phyloP scores from a whole-genome alignment of 768 basidiomycete species.

The Strobilomyces dryophilus region DNA sequence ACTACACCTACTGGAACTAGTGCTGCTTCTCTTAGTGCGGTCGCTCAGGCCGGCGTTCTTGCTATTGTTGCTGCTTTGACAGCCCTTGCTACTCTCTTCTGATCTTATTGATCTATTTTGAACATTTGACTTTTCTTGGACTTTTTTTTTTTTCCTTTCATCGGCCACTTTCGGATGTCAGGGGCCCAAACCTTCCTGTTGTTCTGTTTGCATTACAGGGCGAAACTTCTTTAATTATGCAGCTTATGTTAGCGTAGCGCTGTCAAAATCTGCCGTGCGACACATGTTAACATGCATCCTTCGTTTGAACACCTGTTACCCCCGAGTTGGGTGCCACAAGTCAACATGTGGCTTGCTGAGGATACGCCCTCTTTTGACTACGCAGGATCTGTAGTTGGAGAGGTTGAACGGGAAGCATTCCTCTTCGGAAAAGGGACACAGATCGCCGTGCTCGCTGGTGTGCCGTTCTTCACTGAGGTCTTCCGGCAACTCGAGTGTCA shows the following conservation, averaged over 20 bases:
- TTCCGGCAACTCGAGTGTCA: constrained; percentile 86
- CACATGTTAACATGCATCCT: constrained; percentile 14
- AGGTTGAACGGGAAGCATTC: constrained; percentile 79
- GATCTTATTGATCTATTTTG: constrained; percentile 1
- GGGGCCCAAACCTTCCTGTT: not conserved
- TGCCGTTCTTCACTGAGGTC: constrained; percentile 92
- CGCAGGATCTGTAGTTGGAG: constrained; percentile 94
- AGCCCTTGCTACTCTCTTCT: constrained; percentile 28
- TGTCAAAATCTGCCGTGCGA: not conserved
- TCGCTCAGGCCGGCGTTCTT: constrained; percentile 31
- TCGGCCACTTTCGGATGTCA: not conserved
- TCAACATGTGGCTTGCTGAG: constrained; percentile 82
- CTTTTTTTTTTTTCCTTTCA: not conserved
- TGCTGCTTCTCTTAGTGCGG: constrained; percentile 29
- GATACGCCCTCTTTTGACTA: constrained; percentile 97
- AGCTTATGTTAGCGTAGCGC: too few species aligned
- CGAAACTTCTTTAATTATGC: not conserved
- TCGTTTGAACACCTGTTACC: constrained; percentile 72
- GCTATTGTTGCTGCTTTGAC: constrained; percentile 34
- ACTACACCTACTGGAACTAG: constrained; percentile 26
- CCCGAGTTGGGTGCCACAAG: constrained; percentile 84
- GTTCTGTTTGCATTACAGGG: not conserved
- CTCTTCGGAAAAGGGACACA: constrained; percentile 87
- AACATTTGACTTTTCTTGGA: not conserved
- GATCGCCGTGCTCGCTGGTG: constrained; percentile 81